Conservation (phyloP, 176 grass and related monocot genomes). For the Bothriochloa decipiens region DNA sequence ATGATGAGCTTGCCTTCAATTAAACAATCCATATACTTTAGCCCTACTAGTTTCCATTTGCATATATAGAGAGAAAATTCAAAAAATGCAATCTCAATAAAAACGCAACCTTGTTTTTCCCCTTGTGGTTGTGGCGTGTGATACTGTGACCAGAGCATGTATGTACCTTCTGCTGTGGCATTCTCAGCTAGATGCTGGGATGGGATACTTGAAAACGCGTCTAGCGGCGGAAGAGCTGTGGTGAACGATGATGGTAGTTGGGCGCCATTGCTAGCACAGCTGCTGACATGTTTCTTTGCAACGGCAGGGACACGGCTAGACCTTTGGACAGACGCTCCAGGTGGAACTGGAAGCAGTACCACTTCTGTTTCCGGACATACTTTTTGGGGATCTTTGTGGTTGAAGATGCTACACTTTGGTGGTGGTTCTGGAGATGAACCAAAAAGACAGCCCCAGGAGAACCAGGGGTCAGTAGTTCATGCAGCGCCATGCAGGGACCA, state of each 20-base stretch:
- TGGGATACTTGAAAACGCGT: not conserved
- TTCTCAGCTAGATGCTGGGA: too few relatives aligned
- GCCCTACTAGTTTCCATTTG: not conserved
- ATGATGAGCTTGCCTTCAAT: not conserved
- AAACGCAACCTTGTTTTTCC: not conserved
- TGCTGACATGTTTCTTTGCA: slow-evolving; percentile 18
- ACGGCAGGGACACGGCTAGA: not conserved
- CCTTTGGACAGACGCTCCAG: slow-evolving; percentile 1
- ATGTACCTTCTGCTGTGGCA: not conserved
- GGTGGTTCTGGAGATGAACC: slow-evolving; percentile 15
- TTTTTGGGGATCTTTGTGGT: slow-evolving; percentile 6
- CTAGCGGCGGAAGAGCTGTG: not conserved
- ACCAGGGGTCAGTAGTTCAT: not conserved
- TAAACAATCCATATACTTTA: not conserved
- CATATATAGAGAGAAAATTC: not conserved
- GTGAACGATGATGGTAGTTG: slow-evolving; percentile 1
- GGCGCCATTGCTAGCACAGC: slow-evolving; percentile 19
- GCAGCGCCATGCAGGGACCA: slow-evolving; percentile 9
- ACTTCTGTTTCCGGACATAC: not conserved
- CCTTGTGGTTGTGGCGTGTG: not conserved
- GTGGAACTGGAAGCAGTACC: not conserved
- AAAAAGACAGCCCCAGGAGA: not conserved
- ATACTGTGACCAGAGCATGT: not conserved
- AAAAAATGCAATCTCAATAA: not conserved
- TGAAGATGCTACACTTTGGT: not conserved